Percentiles rank a stretch among this genome's conserved stretches.
These are phyloP conservation scores for Pseudozyma flocculosa DNA, from an alignment of 1,284 basidiomycete species.

Conservation along the genomic window DNA sequence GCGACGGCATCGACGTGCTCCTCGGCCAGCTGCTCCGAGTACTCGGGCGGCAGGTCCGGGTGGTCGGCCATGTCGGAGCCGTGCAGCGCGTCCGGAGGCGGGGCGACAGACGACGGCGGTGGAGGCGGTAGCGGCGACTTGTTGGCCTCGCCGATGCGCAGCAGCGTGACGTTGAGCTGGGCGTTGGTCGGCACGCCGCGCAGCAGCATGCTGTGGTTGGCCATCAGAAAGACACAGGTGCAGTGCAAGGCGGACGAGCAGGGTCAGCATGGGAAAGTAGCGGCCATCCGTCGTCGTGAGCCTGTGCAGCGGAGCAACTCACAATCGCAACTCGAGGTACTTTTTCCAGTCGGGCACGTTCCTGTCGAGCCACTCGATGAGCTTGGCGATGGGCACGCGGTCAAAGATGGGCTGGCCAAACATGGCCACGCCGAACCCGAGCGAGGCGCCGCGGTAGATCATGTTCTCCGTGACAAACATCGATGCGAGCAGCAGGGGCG, in stretches of 20 bases:
- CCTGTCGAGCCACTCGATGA: slow-evolving; percentile 59
- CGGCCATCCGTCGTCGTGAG: too few relatives aligned
- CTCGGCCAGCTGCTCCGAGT: slow-evolving; percentile 37
- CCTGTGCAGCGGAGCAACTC: too few relatives aligned
- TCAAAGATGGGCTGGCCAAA: slow-evolving; percentile 64
- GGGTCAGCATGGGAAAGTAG: too few relatives aligned
- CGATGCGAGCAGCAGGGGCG: slow-evolving; percentile 58
- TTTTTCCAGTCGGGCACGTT: slow-evolving; percentile 63
- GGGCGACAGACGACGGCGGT: slow-evolving; percentile 49
- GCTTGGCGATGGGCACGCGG: slow-evolving; percentile 45
- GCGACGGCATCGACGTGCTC: slow-evolving; percentile 35
- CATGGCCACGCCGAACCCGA: slow-evolving; percentile 62
- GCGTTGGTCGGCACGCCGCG: slow-evolving; percentile 65
- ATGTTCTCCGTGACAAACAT: slow-evolving; percentile 61
- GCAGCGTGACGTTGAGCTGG: slow-evolving; percentile 64
- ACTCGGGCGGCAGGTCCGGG: slow-evolving; percentile 46
- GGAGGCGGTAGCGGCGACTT: slow-evolving; percentile 62
- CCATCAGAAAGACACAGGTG: too few relatives aligned
- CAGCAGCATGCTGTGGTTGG: slow-evolving; percentile 60
- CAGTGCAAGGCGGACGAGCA: too few relatives aligned
- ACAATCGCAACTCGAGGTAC: slow-evolving; percentile 23
- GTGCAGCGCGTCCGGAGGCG: slow-evolving; percentile 30
- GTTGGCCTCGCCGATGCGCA: slow-evolving; percentile 62
- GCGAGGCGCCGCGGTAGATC: slow-evolving; percentile 61
- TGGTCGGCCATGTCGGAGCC: slow-evolving; percentile 21